phyloP scores from a whole-genome alignment of 2,329 filamentous ascomycete species.

The Aureobasidium sp. region DNA sequence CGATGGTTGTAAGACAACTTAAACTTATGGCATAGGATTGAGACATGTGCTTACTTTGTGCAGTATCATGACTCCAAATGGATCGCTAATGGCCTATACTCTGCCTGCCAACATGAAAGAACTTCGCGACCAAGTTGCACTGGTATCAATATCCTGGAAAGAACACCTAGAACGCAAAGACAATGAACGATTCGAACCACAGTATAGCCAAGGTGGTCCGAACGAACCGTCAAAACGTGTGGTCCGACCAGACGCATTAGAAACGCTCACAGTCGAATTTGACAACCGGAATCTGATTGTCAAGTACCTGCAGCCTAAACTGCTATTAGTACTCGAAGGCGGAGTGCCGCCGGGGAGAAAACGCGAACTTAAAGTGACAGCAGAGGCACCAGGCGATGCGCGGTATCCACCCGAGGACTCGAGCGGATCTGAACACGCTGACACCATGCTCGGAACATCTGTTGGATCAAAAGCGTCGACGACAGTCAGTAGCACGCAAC shows the following conservation, averaged over 20 bases:
- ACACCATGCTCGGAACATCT: constrained; percentile 14
- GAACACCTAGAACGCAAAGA: constrained; percentile 29
- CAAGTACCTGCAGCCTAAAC: constrained; percentile 39
- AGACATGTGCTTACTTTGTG: neutral
- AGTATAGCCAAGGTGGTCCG: constrained; percentile 18
- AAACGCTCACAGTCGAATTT: constrained; percentile 42
- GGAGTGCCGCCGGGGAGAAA: constrained; percentile 38
- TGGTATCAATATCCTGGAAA: constrained; percentile 45
- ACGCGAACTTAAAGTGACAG: constrained; percentile 36
- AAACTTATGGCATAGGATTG: neutral
- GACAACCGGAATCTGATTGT: constrained; percentile 41
- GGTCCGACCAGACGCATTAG: constrained; percentile 24
- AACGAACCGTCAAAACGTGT: constrained; percentile 12
- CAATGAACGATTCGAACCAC: constrained; percentile 20
- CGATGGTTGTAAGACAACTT: constrained; percentile 34
- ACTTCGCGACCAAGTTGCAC: constrained; percentile 42
- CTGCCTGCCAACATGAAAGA: constrained; percentile 43
- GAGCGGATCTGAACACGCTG: neutral
- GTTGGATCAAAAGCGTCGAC: constrained; percentile 23
- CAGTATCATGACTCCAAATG: constrained; percentile 46
- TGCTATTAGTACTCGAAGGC: constrained; percentile 43
- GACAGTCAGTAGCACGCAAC: constrained; percentile 30
- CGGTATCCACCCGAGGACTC: constrained; percentile 30
- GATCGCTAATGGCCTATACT: constrained; percentile 44
- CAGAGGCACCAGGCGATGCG: constrained; percentile 35